Evolutionary conservation across 768 basidiomycete species (phyloP).

Genomic region (Amanita brunnescens): DNA sequence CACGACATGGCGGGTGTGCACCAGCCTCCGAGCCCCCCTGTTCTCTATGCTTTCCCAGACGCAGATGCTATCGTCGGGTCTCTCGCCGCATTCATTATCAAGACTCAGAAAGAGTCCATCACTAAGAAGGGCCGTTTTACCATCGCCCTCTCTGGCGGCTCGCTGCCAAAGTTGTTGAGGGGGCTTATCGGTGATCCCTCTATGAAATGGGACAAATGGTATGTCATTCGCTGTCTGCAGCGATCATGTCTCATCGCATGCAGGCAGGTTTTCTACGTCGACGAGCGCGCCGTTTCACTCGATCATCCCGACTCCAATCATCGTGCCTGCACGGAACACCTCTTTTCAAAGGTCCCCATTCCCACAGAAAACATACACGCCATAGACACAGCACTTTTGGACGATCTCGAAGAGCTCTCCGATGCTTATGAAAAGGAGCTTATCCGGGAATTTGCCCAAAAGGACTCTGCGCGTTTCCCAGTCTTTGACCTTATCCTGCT

Average conservation of each 20-base stretch:
- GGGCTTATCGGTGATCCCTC: slow-evolving; percentile 55
- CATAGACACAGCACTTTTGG: slow-evolving; percentile 58
- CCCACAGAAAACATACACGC: slow-evolving; percentile 71
- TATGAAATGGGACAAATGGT: slow-evolving; percentile 95
- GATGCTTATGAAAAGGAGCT: slow-evolving; percentile 79
- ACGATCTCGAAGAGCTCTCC: slow-evolving; percentile 72
- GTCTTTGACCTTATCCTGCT: slow-evolving; percentile 96
- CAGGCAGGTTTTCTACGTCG: slow-evolving; percentile 97
- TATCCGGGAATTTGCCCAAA: slow-evolving; percentile 85
- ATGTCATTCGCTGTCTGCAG: slow-evolving; percentile 14
- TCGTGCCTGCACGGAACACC: slow-evolving; percentile 54
- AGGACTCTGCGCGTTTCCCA: slow-evolving; percentile 92
- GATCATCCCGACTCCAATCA: slow-evolving; percentile 94
- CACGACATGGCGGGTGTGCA: slow-evolving; percentile 30
- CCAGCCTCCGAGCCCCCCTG: slow-evolving; percentile 53
- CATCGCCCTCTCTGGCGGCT: slow-evolving; percentile 90
- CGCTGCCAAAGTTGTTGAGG: slow-evolving; percentile 73
- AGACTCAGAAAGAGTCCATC: slow-evolving; percentile 84
- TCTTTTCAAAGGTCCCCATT: slow-evolving; percentile 81
- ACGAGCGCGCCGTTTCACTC: slow-evolving; percentile 92
- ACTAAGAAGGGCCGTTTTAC: slow-evolving; percentile 87
- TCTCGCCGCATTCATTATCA: slow-evolving; percentile 76
- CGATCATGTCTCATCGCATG: not conserved
- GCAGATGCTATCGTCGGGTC: slow-evolving; percentile 45
- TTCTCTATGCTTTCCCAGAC: slow-evolving; percentile 64